Conservation (phyloP, 208 protist genomes). For the Tritrichomonas foetus region DNA sequence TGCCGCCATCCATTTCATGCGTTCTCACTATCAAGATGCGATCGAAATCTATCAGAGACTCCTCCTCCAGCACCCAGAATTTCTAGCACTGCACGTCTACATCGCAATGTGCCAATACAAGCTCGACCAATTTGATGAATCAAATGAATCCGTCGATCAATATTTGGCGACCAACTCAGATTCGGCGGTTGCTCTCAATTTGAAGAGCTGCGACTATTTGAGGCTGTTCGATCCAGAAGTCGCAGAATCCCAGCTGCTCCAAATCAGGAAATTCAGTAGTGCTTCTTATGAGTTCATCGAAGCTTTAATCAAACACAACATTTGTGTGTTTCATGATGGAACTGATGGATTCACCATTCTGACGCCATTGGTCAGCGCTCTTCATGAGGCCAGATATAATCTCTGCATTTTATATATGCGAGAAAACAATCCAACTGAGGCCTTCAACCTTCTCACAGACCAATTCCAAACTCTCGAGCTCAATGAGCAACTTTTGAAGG, state of each 20-base stretch:
- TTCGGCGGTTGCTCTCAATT: neutral
- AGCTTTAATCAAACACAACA: neutral
- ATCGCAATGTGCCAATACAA: conserved; percentile 96
- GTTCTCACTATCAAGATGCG: conserved; percentile 84
- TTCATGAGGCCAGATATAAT: neutral
- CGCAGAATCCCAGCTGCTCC: neutral
- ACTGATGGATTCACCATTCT: neutral
- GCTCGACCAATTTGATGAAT: conserved; percentile 81
- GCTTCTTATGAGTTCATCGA: conserved; percentile 14
- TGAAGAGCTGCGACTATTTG: neutral
- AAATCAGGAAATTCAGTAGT: conserved; percentile 1
- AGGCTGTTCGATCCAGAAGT: neutral
- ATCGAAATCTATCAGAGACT: conserved; percentile 91
- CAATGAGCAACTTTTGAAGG: neutral
- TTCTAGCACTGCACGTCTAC: no score
- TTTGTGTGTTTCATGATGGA: conserved; percentile 9
- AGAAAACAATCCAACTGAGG: neutral
- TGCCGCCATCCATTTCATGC: conserved; percentile 78
- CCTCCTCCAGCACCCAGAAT: conserved; percentile 78
- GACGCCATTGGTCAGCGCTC: neutral
- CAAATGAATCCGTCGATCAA: conserved; percentile 29
- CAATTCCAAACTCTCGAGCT: neutral
- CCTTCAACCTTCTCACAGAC: neutral
- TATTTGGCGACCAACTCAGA: neutral
- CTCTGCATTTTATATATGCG: neutral